Evolutionary conservation across 108 stramenopile species (phyloP).

Genomic region (Hondaea fermentalgiana): DNA sequence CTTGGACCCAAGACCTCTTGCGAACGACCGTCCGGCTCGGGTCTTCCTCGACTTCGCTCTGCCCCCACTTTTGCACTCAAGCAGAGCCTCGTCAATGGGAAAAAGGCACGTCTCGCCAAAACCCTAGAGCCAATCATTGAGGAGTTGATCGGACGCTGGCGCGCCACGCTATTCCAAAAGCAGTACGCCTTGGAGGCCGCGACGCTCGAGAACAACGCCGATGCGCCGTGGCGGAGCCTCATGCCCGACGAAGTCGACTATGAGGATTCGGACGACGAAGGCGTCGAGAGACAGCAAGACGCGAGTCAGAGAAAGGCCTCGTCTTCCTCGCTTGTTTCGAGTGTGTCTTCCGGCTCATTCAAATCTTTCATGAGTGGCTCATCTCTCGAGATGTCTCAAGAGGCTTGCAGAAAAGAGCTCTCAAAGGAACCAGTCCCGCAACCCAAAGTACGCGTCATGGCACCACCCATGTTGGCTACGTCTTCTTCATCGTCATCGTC

Average conservation of each 20-base stretch:
- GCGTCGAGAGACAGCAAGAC: not conserved
- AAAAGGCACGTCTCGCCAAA: not conserved
- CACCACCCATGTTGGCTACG: too few species aligned
- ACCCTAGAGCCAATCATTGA: not conserved
- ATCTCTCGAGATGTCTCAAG: too few species aligned
- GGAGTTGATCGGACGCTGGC: not conserved
- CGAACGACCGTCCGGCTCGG: not conserved
- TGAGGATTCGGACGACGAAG: not conserved
- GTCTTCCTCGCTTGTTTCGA: too few species aligned
- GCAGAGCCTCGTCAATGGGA: not conserved
- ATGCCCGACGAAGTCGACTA: not conserved
- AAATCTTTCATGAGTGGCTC: too few species aligned
- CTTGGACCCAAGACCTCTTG: not conserved
- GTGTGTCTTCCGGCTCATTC: too few species aligned
- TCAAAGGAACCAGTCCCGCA: too few species aligned
- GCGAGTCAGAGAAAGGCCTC: too few species aligned
- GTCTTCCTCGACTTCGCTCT: not conserved
- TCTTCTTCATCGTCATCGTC: too few species aligned
- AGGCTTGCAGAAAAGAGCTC: too few species aligned
- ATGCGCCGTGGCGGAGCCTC: not conserved
- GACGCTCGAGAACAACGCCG: not conserved
- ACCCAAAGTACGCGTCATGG: too few species aligned
- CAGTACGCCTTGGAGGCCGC: not conserved
- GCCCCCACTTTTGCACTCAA: not conserved
- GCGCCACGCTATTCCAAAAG: not conserved